Conservation (phyloP, 352 stramenopile species). For the Albugo laibachii region DNA sequence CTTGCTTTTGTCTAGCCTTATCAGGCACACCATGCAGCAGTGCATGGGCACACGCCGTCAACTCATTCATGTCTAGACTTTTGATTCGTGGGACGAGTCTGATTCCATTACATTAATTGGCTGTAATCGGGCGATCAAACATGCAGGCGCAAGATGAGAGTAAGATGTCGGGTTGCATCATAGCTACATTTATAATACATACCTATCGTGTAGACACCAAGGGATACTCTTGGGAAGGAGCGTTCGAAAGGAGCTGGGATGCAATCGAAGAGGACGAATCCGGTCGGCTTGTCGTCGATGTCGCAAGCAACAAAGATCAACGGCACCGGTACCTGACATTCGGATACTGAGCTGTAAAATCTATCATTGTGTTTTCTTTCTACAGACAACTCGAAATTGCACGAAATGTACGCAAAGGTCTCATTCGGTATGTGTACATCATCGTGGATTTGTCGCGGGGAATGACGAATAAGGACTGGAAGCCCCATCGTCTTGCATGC, state of each 20-base stretch:
- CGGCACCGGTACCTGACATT: slow-evolving; percentile 28
- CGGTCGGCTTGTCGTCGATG: slow-evolving; percentile 58
- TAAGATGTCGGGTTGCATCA: too few relatives aligned
- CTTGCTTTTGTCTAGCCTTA: too few relatives aligned
- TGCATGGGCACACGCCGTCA: too few relatives aligned
- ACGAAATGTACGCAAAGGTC: slow-evolving; percentile 64
- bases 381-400: slow-evolving; percentile 58
- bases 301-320: slow-evolving; percentile 38
- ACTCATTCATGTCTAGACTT: too few relatives aligned
- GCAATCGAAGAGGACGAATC: slow-evolving; percentile 69
- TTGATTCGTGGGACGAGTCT: too few relatives aligned
- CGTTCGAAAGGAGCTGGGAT: slow-evolving; percentile 72
- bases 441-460: slow-evolving; percentile 72
- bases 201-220: slow-evolving; percentile 2
- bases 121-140: too few relatives aligned
- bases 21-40: too few relatives aligned
- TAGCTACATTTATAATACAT: too few relatives aligned
- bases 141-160: too few relatives aligned
- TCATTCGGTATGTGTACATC: slow-evolving; percentile 76
- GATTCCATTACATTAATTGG: too few relatives aligned
- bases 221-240: slow-evolving; percentile 70
- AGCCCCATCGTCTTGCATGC: slow-evolving; percentile 54
- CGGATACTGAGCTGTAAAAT: neutral
- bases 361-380: neutral
- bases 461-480: slow-evolving; percentile 77